Evolutionary conservation across 2,329 filamentous ascomycete genomes (phyloP), one percentile per base, ranked within the genome.

Genomic region (Botryotinia calthae): DNA sequence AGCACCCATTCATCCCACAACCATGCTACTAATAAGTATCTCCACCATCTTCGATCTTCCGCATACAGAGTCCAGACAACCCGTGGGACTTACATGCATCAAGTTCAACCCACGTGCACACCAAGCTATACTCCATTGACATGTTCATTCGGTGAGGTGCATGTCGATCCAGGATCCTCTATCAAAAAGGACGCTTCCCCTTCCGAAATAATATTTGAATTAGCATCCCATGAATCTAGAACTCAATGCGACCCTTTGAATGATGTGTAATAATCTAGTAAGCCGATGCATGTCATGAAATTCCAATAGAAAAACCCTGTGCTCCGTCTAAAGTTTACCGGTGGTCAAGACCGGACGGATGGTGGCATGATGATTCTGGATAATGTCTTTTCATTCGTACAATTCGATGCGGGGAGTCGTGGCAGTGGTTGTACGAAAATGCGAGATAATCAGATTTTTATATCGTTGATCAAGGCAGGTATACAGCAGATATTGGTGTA

Each of bases 391-490:
- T 66, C 64, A 54, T 66, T 66, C 46, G 44, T 42, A 37, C 28
- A 22, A 54, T 16, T 14, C 22, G 22, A 42, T 42, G 48, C 48
- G 48, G 65, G 65, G 48, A 68, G 65, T 68, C 65, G 65, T 68
- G 65, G 65, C 65, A 68, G 37, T 54, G 18, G 64, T 67, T 6
- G 46, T 40, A 70, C 54, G 67, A 73, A 71, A 70, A 61, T 71
- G 59, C 69, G 14, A 71, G 69, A 64, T 71, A 65, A 66, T 64
- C 69, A 65, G 46, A 71, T 65, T 54, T 54, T 22, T 10, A 51
- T 42, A 40, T 40, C 56, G 28, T 42, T 40, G 66, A 58, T 46
- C 14, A 34, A 64, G 16, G 20, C 12, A 25, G 22, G 8, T 25
- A 18, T 40, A 34, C 61, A 46, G 20, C 31, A 20, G 16, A 37